Base-by-base conservation (phyloP, 2,329 filamentous ascomycete species). In the Aspergillus bombycis region DNA sequence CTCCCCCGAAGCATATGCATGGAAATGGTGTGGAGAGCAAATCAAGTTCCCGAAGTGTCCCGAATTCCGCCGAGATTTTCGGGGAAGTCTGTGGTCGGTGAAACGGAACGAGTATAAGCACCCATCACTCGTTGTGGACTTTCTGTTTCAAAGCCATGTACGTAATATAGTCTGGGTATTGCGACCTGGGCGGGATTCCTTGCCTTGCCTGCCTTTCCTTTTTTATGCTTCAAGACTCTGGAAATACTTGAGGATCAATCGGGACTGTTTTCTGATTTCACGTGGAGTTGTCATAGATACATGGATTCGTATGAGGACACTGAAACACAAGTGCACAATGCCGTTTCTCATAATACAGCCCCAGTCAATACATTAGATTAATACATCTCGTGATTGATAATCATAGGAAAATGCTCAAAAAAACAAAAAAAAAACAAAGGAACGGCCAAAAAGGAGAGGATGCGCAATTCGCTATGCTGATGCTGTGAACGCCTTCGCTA, bases 31-130 rank as follows among this genome's bases (percentile, higher is more conserved):
- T 36, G 34, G 41, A 60, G 38, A 52, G 62, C 58, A 67, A 69
- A 69, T 64, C 63, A 67, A 60, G 65, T 65, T 66, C 61, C 67
- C 62, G 67, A 61, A n/a, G 4, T 58, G 54, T 68, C 69, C 70
- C 69, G 70, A 65, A 46, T 65, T 69, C 67, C n/a, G 64, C 70
- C 70, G 70, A 62, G 28, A 57, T 38, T 53, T 41, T 58, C 60
- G 60, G 60, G 60, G 45, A 32, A 36, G 21, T 36, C 14, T 2
- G 8, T 52, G 19, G 26, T 64, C 65, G 65, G 65, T 36, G 59
- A 34, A 65, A 62, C 59, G 63, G 65, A 61, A 56, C 45, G 36
- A 41, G 41, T 50, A 41, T 43, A 57, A 48, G 28, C 3, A 53
- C 41, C 14, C 21, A 21, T 16, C 48, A 48, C 30, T 36, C 11